Evolutionary conservation across 345 rosid species (phyloP).

Genomic region (Rubroshorea leprosula): DNA sequence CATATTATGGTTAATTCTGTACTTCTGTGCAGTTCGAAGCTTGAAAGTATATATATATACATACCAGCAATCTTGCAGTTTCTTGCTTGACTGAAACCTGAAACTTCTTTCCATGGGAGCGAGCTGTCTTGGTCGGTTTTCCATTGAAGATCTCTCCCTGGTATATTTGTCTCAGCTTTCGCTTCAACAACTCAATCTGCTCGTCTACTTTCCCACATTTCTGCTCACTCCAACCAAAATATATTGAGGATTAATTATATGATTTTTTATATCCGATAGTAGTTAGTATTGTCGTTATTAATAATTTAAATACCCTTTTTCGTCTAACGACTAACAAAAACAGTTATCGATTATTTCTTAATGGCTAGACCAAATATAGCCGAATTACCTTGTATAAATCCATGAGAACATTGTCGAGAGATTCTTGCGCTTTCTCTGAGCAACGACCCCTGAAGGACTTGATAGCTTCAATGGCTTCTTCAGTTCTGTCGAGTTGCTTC

Average conservation of each 20-base stretch:
- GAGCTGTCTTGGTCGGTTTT: conserved; percentile 83
- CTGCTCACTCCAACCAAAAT: no score
- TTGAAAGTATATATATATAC: no score
- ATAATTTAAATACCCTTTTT: no score
- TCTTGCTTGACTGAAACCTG: conserved; percentile 91
- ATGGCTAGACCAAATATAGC: no score
- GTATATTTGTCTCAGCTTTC: conserved; percentile 78
- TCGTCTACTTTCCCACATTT: conserved; percentile 83
- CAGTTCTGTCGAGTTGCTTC: conserved; percentile 69
- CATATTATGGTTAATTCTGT: no score
- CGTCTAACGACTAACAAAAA: no score
- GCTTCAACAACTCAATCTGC: conserved; percentile 70
- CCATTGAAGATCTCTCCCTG: conserved; percentile 87
- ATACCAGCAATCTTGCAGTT: conserved; percentile 75
- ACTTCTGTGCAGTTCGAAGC: no score
- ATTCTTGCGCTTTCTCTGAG: conserved; percentile 74
- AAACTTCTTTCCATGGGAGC: conserved; percentile 92
- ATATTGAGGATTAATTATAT: no score
- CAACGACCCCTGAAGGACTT: conserved; percentile 77
- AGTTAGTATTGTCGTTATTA: no score
- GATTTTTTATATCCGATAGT: no score
- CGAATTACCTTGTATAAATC: conserved; percentile 97
- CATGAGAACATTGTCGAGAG: conserved; percentile 87
- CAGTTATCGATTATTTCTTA: no score
- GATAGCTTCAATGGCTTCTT: conserved; percentile 94